Base-by-base conservation (phyloP, 75 land plant species). In the Pinus taeda region DNA sequence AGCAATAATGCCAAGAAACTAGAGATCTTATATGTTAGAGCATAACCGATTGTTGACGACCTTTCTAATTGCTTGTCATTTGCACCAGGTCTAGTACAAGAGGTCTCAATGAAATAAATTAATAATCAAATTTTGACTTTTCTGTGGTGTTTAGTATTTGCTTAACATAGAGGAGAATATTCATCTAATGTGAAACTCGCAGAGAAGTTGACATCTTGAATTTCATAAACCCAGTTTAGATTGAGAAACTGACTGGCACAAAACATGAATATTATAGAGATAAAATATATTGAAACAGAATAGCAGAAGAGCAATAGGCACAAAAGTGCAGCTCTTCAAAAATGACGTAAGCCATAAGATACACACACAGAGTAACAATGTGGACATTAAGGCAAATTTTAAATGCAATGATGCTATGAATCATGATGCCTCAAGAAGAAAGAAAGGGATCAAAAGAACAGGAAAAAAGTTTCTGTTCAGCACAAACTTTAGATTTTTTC, bases 71-170 rank as follows among this genome's bases (percentile, higher is more conserved):
- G 37, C 49, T 36, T 36, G n/a, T 66, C 45, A 42, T 18, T 37
- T n/a, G n/a, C 45, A 17, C 21, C 45, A 66, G 30, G 71, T 42
- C 15, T 37, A 9, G 20, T 63, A 15, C 4, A 66, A 37, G 36
- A 37, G 30, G 37, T 37, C 15, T 37, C 39, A 15, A 37, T 14
- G 15, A 21, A 29, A 22, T 53, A 20, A 73, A 9, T 42, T 8
- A 71, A 49, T 45, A 72, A 72, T 72, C 26, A 26, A 62, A 62
- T 24, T 62, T 13, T 62, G 13, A n/a, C 53, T 72, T 53, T 21
- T 8, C n/a, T 21, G 57, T 11, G 3, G 13, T 20, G 74, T 53
- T 72, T 53, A 72, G 13, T 20, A 53, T 53, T 72, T 53, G 39
- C 55, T 49, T 9, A 11, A 49, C 55, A 49, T 49, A 49, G 12